phyloP scores from a whole-genome alignment of 805 yeast species.

The Barnettozyma wickerhamii region DNA sequence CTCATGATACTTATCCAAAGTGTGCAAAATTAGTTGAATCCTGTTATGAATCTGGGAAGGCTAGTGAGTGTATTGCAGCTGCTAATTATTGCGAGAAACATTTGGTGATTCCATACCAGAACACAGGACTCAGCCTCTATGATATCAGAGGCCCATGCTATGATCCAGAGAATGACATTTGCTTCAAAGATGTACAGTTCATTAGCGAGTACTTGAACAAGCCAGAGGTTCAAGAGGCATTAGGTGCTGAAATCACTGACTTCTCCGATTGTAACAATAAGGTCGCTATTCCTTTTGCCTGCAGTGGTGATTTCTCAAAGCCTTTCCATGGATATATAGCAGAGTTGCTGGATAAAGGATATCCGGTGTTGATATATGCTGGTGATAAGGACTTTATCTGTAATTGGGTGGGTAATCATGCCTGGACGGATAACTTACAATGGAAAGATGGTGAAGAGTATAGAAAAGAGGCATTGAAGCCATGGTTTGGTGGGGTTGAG shows the following conservation, averaged over 20 bases:
- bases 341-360: constrained; percentile 58
- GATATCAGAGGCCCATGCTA: constrained; percentile 82
- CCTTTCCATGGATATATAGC: constrained; percentile 77
- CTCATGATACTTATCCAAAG: constrained; percentile 53
- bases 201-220: constrained; percentile 71
- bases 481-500: constrained; percentile 36
- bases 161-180: constrained; percentile 52
- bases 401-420: constrained; percentile 88
- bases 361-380: constrained; percentile 87
- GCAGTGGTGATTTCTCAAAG: constrained; percentile 80
- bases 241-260: constrained; percentile 82
- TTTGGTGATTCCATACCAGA: constrained; percentile 62
- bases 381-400: constrained; percentile 93
- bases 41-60: constrained; percentile 60
- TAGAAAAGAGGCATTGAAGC: constrained; percentile 35
- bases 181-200: constrained; percentile 70
- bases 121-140: constrained; percentile 81
- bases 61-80: constrained; percentile 82
- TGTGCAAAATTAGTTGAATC: constrained; percentile 58
- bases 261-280: constrained; percentile 66
- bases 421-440: constrained; percentile 67
- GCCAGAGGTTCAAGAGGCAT: constrained; percentile 63
- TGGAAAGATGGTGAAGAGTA: constrained; percentile 58
- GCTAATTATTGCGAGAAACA: constrained; percentile 69
- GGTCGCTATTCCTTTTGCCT: constrained; percentile 61